Base-by-base conservation (phyloP, 2,329 filamentous ascomycete species). In the Fusarium tuaranense region DNA sequence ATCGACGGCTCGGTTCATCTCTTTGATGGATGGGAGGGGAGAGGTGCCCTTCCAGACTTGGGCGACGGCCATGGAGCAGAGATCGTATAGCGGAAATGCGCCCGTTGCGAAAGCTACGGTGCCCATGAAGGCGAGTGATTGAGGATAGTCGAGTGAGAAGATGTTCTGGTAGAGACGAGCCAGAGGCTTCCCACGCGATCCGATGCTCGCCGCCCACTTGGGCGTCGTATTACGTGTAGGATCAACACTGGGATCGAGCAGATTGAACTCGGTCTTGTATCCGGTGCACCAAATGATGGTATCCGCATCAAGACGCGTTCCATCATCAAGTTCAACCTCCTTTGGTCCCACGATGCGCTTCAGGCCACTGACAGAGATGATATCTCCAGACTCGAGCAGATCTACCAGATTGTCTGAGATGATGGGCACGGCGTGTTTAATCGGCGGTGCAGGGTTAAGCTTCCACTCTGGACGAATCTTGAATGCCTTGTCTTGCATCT, bases 81-180 rank as follows among this genome's bases (percentile, higher is more conserved):
- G 78, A 67, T 88, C 86, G 57, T 83, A 81, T 10, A 85, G 76
- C 14, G 81, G 80, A 25, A 70, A 84, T 64, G 79, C 81, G 59
- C 80, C 79, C 53, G 83, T 77, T 68, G 80, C 78, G 39, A 83
- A 81, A 8, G 81, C 80, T 9, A 80, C 76, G 63, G 82, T 82
- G 68, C 83, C 83, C 65, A 86, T 76, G 61, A 87, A 83, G 0
- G 85, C 87, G 6, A 88, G 80, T 10, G 84, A 85, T 12, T 85
- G 80, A 5, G 86, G 84, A 27, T 84, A 77, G 27, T 82, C 76
- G 0, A 85, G 80, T 1, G 86, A 85, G 70, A 88, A 86, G 6
- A 87, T 73, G 72, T 87, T 86, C 44, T 83, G 82, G 63, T 84
- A 87, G 2, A 87, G 78, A 1, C 82, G 74, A 5, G 82, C 79